These are phyloP conservation scores for Melanomma pulvis-pyrius DNA, from an alignment of 495 filamentous ascomycete species.

Conservation along the genomic window DNA sequence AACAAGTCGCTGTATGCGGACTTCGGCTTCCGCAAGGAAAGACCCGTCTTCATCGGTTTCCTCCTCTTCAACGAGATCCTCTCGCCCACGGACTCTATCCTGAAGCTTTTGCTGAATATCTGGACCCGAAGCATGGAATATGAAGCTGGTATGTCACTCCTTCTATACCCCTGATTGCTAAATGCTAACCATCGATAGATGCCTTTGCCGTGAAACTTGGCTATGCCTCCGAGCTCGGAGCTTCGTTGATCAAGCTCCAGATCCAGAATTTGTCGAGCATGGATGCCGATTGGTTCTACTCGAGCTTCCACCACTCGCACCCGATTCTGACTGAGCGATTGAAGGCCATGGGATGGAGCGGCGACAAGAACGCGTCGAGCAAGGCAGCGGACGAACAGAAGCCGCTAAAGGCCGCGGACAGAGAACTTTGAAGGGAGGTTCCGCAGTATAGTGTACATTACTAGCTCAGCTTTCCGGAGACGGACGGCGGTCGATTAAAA, in stretches of 20 bases:
- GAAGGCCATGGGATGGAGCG: conserved; percentile 83
- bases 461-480: neutral
- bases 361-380: conserved; percentile 56
- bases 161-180: neutral
- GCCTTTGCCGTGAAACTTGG: conserved; percentile 84
- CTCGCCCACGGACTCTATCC: conserved; percentile 83
- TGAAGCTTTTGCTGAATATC: conserved; percentile 95
- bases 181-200: conserved; percentile 49
- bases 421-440: conserved; percentile 53
- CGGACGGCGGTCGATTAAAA: neutral
- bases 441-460: neutral
- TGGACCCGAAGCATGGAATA: conserved; percentile 92
- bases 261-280: conserved; percentile 97
- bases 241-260: conserved; percentile 92
- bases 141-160: conserved; percentile 71
- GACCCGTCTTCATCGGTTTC: conserved; percentile 94
- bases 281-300: conserved; percentile 98
- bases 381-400: conserved; percentile 41
- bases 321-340: conserved; percentile 93
- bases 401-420: conserved; percentile 60
- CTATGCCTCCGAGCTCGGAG: conserved; percentile 80
- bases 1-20: conserved; percentile 86
- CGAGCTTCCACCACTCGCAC: conserved; percentile 97
- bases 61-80: conserved; percentile 94
- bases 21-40: conserved; percentile 84